phyloP scores from a whole-genome alignment of 331 rosid species.

The Phaseolus coccineus region DNA sequence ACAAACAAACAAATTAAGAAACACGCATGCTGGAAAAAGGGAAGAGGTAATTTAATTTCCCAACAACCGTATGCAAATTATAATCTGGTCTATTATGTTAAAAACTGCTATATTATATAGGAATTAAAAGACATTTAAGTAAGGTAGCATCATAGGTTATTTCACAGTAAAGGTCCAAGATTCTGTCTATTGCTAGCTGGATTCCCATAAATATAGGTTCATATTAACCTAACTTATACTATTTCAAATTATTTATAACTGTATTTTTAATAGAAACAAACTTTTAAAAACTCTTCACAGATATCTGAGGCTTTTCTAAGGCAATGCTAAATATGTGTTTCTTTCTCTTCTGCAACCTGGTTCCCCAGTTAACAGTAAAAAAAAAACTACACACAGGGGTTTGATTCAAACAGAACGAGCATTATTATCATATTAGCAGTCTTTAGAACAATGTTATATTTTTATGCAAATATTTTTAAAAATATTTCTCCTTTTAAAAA shows the following conservation, averaged over 20 bases:
- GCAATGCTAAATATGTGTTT: not conserved
- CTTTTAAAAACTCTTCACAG: not conserved
- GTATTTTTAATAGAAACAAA: not conserved
- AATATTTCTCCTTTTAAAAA: no score
- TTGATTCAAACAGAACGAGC: no score
- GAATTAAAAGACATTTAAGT: slow-evolving; percentile 19
- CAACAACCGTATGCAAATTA: slow-evolving; percentile 32
- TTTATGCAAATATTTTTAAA: no score
- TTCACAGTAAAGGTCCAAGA: slow-evolving; percentile 9
- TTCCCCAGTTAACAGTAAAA: no score
- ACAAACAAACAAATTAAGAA: slow-evolving; percentile 1
- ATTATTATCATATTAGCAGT: no score
- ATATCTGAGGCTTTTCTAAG: not conserved
- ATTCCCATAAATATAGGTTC: no score
- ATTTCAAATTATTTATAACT: not conserved
- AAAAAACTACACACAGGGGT: no score
- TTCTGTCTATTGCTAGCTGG: slow-evolving; percentile 40
- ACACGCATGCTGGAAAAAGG: slow-evolving; percentile 15
- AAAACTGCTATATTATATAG: not conserved
- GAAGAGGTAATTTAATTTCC: not conserved
- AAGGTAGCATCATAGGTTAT: slow-evolving; percentile 11
- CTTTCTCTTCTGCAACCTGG: not conserved
- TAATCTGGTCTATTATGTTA: not conserved
- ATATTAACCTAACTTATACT: not conserved
- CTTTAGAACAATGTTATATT: no score